Evolutionary conservation across 2,329 filamentous ascomycete species (phyloP).

Genomic region (Colletotrichum phormii): DNA sequence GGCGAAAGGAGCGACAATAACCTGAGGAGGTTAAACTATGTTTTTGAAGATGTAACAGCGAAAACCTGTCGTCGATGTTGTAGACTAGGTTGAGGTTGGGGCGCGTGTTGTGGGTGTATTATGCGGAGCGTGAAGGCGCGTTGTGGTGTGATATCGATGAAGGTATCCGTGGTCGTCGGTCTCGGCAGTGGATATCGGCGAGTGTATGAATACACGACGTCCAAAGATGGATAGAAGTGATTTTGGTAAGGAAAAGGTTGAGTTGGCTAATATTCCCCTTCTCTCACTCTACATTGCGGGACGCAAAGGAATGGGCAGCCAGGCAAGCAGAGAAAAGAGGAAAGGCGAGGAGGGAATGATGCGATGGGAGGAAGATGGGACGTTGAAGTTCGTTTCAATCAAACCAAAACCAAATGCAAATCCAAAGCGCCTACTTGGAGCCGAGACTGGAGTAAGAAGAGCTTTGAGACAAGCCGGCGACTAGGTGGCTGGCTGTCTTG

Average conservation of each 20-base stretch:
- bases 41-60: background rate
- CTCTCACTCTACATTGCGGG: constrained; percentile 13
- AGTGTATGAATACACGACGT: background rate
- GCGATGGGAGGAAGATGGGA: constrained; percentile 8
- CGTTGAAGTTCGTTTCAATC: constrained; percentile 16
- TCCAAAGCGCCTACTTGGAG: background rate
- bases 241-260: background rate
- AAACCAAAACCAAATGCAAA: background rate
- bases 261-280: constrained; percentile 5
- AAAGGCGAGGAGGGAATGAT: background rate
- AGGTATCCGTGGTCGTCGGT: constrained; percentile 1
- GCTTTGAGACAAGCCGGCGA: background rate
- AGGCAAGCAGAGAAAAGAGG: background rate
- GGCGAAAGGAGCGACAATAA: constrained; percentile 24
- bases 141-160: constrained; percentile 20
- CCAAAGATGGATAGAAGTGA: background rate
- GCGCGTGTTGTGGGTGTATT: background rate
- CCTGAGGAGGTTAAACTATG: background rate
- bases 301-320: constrained; percentile 14
- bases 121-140: background rate
- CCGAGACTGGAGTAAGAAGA: background rate
- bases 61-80: background rate
- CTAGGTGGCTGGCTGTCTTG: background rate
- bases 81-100: background rate
- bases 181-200: background rate